Evolutionary conservation across 2,329 filamentous ascomycete genomes (phyloP).

Genomic region (Cladophialophora yegresii): DNA sequence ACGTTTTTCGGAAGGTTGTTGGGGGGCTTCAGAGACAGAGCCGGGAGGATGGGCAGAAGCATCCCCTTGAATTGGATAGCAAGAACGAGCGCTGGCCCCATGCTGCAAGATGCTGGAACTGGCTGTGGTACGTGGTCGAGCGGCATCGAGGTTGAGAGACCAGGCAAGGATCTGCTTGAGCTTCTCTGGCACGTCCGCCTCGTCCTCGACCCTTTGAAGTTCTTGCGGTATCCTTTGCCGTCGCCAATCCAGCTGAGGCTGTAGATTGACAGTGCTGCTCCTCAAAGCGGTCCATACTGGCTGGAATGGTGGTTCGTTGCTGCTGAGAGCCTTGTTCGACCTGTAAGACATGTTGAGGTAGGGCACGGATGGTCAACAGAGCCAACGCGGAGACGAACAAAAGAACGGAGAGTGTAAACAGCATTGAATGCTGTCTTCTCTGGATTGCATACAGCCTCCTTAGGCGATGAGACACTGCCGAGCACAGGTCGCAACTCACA

Average conservation of each 20-base stretch:
- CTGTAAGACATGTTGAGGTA: constrained; percentile 12
- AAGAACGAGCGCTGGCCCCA: too few relatives aligned
- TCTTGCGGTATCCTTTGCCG: constrained; percentile 20
- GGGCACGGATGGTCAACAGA: neutral
- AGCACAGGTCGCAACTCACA: constrained; percentile 11
- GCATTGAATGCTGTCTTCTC: constrained; percentile 11
- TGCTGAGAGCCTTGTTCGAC: neutral
- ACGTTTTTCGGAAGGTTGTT: neutral
- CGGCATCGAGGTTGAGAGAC: constrained; percentile 19
- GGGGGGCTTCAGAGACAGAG: constrained; percentile 1
- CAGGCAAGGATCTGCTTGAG: constrained; percentile 31
- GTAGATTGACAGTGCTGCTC: neutral
- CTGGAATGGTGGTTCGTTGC: neutral
- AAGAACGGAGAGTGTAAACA: constrained; percentile 3
- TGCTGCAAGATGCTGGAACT: neutral
- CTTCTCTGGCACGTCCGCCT: constrained; percentile 21
- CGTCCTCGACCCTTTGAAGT: constrained; percentile 21
- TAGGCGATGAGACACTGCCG: neutral
- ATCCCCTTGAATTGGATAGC: too few relatives aligned
- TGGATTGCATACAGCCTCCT: neutral
- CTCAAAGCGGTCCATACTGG: constrained; percentile 21
- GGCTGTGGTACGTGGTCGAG: neutral
- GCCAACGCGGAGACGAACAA: constrained; percentile 9
- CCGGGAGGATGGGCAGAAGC: neutral
- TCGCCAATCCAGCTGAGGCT: constrained; percentile 21